Evolutionary conservation across 805 yeast species (phyloP), one percentile per base, ranked within the genome.

Genomic region (Kluyveromyces aestuarii): DNA sequence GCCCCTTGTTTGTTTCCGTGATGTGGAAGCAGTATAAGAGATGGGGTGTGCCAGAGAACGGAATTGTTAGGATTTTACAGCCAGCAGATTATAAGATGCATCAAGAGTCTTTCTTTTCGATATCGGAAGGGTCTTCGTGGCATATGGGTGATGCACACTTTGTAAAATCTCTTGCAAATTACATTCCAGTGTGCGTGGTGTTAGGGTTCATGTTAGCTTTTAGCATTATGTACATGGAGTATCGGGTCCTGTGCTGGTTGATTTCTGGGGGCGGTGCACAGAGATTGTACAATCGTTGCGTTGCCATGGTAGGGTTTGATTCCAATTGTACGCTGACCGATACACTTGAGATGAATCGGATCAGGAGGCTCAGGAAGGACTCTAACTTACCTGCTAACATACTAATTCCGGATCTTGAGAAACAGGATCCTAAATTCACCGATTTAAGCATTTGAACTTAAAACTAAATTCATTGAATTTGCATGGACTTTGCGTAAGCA

Each of bases 61-160:
- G 79, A 9, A 77, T 73, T 39, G 83, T 87, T 17, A 71, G 87
- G 55, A 79, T 88, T 43, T 68, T 89, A 57, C 76, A 80, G 70
- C 91, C 95, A 5, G 71, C 70, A 38, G 89, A 84, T 62, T 86
- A 87, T 66, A 85, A 84, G 61, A 70, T 76, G 50, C 75, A 74
- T 52, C 60, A 73, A 1, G 69, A 74, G 55, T 76, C 89, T 0
- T 85, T 86, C 62, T 89, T 90, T 66, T 73, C 80, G 38, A 82
- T 87, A 48, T 72, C 87, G 0, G 77, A 79, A 48, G 97, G 97
- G 42, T 86, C 95, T 0, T 85, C 95, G 25, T 90, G 97, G 97
- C 97, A 90, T 67, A 69, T 79, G 59, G 87, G 82, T 55, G 97
- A 90, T 65, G 96, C 96, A 10, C 74, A 80, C 47, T 78, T 87